phyloP scores from a whole-genome alignment of 129 eudicot genomes.

The Pseudognaphalium luteoalbum region DNA sequence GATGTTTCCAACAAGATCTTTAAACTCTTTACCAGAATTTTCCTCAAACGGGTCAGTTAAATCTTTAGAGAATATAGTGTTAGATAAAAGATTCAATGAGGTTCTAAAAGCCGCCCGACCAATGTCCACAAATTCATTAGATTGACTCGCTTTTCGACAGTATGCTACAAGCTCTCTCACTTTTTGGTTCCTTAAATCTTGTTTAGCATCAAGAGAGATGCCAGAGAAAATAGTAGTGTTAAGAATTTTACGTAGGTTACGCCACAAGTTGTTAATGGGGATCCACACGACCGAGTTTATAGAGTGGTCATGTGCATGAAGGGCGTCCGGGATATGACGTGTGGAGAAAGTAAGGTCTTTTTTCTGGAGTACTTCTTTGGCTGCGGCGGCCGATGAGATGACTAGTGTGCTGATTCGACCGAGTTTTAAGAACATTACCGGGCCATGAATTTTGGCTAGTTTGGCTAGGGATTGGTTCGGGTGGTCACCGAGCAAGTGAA shows the following conservation, averaged over 20 bases:
- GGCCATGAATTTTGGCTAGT: constrained; percentile 43
- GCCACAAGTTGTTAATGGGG: constrained; percentile 30
- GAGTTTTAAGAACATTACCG: constrained; percentile 40
- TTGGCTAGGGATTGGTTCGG: constrained; percentile 42
- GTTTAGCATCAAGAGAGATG: constrained; percentile 26
- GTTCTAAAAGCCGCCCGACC: constrained; percentile 56
- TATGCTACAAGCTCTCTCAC: constrained; percentile 30
- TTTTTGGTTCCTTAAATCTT: constrained; percentile 31
- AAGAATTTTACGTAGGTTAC: constrained; percentile 21
- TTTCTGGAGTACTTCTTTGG: constrained; percentile 58
- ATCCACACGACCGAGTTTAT: constrained; percentile 30
- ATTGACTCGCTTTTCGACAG: constrained; percentile 18
- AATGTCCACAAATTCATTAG: constrained; percentile 38
- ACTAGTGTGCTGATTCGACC: constrained; percentile 53
- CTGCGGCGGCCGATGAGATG: constrained; percentile 52
- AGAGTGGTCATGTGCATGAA: constrained; percentile 46
- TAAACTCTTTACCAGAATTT: constrained; percentile 34
- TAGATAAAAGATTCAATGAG: constrained; percentile 38
- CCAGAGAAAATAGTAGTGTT: constrained; percentile 24
- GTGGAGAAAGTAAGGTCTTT: constrained; percentile 58
- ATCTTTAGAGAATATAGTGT: constrained; percentile 42
- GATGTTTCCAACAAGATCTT: constrained; percentile 22
- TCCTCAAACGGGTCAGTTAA: constrained; percentile 33
- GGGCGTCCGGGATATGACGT: constrained; percentile 50
- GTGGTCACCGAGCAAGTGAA: constrained; percentile 43